Evolutionary conservation across 1,139 yeast species (phyloP).

Genomic region (Geotrichum restrictum): DNA sequence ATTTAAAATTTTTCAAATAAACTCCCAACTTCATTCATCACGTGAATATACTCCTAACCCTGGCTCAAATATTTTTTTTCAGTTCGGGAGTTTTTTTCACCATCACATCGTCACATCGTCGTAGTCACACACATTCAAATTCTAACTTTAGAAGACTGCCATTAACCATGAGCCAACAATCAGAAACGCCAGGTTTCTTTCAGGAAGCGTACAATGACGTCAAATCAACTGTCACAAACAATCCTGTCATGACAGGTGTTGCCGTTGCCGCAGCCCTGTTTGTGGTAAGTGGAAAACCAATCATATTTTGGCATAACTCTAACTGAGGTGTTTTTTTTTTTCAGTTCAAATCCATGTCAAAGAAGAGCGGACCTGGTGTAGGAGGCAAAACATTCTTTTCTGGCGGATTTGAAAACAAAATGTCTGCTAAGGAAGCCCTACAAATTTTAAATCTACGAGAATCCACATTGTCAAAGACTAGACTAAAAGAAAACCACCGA

Average conservation of each 20-base stretch:
- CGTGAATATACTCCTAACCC: constrained; percentile 5
- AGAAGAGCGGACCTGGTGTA: constrained; percentile 66
- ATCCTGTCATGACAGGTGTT: constrained; percentile 69
- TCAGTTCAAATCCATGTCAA: constrained; percentile 60
- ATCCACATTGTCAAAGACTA: constrained; percentile 66
- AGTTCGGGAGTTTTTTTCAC: neutral
- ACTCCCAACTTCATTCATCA: constrained; percentile 11
- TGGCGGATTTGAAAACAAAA: constrained; percentile 87
- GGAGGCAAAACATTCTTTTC: constrained; percentile 68
- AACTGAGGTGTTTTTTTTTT: constrained; percentile 32
- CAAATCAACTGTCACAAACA: constrained; percentile 40
- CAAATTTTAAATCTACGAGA: constrained; percentile 83
- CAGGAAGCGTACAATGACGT: constrained; percentile 21
- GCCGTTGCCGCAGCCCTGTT: constrained; percentile 57
- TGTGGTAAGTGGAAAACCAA: constrained; percentile 16
- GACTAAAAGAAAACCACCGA: constrained; percentile 88
- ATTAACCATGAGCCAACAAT: constrained; percentile 4
- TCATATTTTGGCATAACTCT: neutral
- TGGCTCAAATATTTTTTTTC: neutral
- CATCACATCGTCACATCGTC: neutral
- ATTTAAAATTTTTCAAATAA: constrained; percentile 8
- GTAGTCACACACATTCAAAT: neutral
- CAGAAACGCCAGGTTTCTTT: constrained; percentile 19
- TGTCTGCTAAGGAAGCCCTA: constrained; percentile 87
- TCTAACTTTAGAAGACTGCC: neutral